phyloP scores from a whole-genome alignment of 1,284 basidiomycete species.

The Cryptococcus floricola region DNA sequence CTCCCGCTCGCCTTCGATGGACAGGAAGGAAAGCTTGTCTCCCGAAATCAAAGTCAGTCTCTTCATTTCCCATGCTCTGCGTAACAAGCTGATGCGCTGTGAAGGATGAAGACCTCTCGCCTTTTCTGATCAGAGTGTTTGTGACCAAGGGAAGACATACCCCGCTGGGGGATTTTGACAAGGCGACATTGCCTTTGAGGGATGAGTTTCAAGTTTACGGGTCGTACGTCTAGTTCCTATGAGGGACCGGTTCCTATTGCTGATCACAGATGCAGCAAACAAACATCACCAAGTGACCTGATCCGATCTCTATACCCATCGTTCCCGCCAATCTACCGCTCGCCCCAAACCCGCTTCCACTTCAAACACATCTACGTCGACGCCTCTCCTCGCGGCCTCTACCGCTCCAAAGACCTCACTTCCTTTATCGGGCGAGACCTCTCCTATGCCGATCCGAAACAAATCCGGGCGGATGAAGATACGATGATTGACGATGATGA shows the following conservation, averaged over 20 bases:
- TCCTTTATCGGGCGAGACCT: slow-evolving; percentile 38
- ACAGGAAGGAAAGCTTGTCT: neutral
- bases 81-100: neutral
- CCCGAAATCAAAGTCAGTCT: neutral
- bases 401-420: slow-evolving; percentile 34
- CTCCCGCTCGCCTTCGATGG: neutral
- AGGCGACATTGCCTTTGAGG: slow-evolving; percentile 31
- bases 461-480: neutral
- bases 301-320: slow-evolving; percentile 38
- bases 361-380: slow-evolving; percentile 47
- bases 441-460: neutral
- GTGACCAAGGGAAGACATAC: slow-evolving; percentile 40
- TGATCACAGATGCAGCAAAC: slow-evolving; percentile 23
- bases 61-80: neutral
- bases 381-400: slow-evolving; percentile 37
- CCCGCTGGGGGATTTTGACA: slow-evolving; percentile 40
- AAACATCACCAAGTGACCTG: slow-evolving; percentile 37
- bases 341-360: slow-evolving; percentile 34
- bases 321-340: slow-evolving; percentile 40
- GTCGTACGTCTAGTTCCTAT: slow-evolving; percentile 25
- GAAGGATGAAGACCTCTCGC: slow-evolving; percentile 17
- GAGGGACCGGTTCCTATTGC: neutral
- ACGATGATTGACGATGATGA: neutral
- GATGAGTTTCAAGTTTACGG: slow-evolving; percentile 43
- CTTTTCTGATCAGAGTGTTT: slow-evolving; percentile 44